Percentiles rank a stretch among this genome's conserved stretches.
phyloP scores from a whole-genome alignment of 805 yeast genomes.

The Candida rishiriensis region DNA sequence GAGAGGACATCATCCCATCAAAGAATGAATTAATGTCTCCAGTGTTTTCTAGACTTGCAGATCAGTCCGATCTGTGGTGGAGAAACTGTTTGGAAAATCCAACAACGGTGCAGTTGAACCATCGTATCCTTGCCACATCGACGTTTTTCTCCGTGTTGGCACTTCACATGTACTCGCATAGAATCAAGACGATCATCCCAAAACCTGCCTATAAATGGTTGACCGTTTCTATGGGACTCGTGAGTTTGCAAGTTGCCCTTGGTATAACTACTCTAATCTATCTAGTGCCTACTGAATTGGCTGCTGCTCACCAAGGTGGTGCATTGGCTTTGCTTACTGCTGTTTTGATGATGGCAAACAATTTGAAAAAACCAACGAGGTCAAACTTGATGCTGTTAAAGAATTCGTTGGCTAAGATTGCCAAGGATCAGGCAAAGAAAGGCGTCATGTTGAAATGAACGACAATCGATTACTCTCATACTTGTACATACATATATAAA shows the following conservation, averaged over 20 bases:
- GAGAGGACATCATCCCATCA: slow-evolving; percentile 74
- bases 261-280: slow-evolving; percentile 85
- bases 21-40: slow-evolving; percentile 74
- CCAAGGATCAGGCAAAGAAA: slow-evolving; percentile 3
- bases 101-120: slow-evolving; percentile 88
- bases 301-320: slow-evolving; percentile 96
- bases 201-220: slow-evolving; percentile 50
- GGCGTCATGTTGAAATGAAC: neutral
- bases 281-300: slow-evolving; percentile 87
- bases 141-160: slow-evolving; percentile 71
- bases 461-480: neutral
- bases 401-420: slow-evolving; percentile 19
- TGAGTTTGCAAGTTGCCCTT: slow-evolving; percentile 71
- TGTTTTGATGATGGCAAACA: slow-evolving; percentile 57
- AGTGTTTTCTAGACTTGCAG: slow-evolving; percentile 61
- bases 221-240: slow-evolving; percentile 77
- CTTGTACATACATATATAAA: neutral
- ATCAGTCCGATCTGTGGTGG: slow-evolving; percentile 77
- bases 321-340: slow-evolving; percentile 84
- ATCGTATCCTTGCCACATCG: slow-evolving; percentile 77
- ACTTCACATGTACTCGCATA: slow-evolving; percentile 63
- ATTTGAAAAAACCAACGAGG: slow-evolving; percentile 51
- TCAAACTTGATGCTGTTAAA: slow-evolving; percentile 28
- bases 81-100: slow-evolving; percentile 94
- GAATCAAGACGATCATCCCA: slow-evolving; percentile 54